Conservation (phyloP, 257 asterid species). For the Jacaranda copaia region DNA sequence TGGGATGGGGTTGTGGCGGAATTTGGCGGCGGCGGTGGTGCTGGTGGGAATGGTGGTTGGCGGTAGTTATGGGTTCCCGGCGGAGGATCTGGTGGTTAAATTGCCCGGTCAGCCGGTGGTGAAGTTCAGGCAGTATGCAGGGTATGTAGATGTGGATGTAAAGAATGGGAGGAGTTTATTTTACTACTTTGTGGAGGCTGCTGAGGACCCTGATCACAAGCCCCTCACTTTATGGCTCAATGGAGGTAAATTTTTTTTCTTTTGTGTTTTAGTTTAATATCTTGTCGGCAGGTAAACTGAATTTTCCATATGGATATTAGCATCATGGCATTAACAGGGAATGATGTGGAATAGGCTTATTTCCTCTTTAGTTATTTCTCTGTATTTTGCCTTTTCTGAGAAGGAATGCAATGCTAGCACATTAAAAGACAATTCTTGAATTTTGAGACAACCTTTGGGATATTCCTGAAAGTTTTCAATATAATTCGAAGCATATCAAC, state of each 20-base stretch:
- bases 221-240: conserved; percentile 95
- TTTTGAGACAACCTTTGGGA: background rate
- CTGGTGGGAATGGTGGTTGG: conserved; percentile 53
- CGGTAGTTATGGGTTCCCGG: conserved; percentile 65
- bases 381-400: too few species aligned
- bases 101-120: conserved; percentile 92
- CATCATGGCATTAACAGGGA: background rate
- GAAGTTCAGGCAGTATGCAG: conserved; percentile 85
- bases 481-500: conserved; percentile 20
- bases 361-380: background rate
- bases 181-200: conserved; percentile 96
- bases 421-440: conserved; percentile 4
- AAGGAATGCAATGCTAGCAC: too few species aligned
- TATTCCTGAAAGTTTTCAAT: background rate
- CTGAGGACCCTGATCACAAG: conserved; percentile 63
- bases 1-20: conserved; percentile 56
- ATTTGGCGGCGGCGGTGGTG: conserved; percentile 48
- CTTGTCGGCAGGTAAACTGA: conserved; percentile 14
- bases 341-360: background rate
- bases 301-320: background rate
- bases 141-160: conserved; percentile 87
- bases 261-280: background rate
- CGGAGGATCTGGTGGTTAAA: conserved; percentile 71
- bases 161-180: conserved; percentile 86
- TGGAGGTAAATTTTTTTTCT: conserved; percentile 67